Base-by-base conservation (phyloP, 2,329 filamentous ascomycete species). In the Zelopaecilomyces penicillatus region DNA sequence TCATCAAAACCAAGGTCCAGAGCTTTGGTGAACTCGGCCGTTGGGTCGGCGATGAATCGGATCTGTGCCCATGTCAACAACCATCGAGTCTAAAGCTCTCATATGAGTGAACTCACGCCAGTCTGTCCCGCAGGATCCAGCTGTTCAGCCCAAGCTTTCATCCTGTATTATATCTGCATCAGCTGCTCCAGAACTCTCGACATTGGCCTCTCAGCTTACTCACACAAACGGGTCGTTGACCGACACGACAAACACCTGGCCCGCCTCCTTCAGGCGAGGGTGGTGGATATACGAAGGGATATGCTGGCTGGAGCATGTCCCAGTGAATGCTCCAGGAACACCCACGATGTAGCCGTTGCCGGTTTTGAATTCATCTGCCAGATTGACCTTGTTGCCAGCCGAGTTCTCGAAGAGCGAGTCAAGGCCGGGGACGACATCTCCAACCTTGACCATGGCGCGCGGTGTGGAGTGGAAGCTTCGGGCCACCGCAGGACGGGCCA, bases 181-280 rank as follows among this genome's bases (percentile, higher is more conserved):
- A 48, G 30, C 37, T 36, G 38, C 30, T 56, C 10, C 52, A 43
- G 42, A 42, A 12, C 30, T 41, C 28, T 5, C 26, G n/a, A 6
- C 32, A 29, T 27, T 5, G 28, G 34, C 8, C 3, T 26, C 3
- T 7, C 19, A 26, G 29, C 9, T 6, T 37, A 69, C 85, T 67
- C 73, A 94, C 86, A 95, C 90, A 63, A 96, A 96, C 19, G 89
- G 80, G 63, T 97, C 91, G 63, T 97, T 97, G 61, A 96, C 90
- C 11, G 86, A 82, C 45, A 97, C 81, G 35, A 97, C 87, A 59
- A 94, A 95, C 38, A 95, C 86, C 58, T 85, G 75, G 40, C 89
- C 90, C 30, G 86, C 87, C 49, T 83, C 74, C 69, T 86, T 86
- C 55, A 94, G 75, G 63, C 83, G 80, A 44, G 83, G 75, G 61